Conservation (phyloP, 176 grass and related monocot genomes). For the Hordeum vulgare region MorexV3_pseudomolecules_assembly NC_058523.1:547484175-547484674, state of each 20-base stretch:
- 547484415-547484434: no score
- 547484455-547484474: background rate
- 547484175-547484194: background rate
- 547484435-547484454: no score
- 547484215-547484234: background rate
- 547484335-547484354: no score
- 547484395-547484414: no score
- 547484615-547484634: background rate
- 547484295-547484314: no score
- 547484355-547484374: no score
- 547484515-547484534: background rate
- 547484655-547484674: background rate
- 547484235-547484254: background rate
- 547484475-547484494: background rate
- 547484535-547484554: background rate
- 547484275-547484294: background rate
- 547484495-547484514: background rate
- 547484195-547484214: background rate
- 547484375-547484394: no score
- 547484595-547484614: background rate
- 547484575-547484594: background rate
- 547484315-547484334: no score
- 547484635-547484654: background rate
- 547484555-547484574: background rate
- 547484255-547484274: background rate